Base-by-base conservation (phyloP, 257 asterid genomes). In the Paraleonurus japonicus region DNA sequence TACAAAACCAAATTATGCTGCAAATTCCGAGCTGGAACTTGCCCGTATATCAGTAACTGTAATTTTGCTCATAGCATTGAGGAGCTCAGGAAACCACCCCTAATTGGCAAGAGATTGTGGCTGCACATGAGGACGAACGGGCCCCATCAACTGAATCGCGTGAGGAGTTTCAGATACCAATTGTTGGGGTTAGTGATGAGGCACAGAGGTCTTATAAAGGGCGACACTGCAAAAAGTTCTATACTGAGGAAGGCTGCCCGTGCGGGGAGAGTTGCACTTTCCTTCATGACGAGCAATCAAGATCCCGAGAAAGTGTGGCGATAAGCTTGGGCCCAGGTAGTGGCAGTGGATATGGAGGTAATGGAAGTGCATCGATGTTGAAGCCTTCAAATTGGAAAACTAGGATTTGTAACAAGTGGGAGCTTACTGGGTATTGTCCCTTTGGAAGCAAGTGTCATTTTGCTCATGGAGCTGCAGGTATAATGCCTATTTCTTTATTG, bases 361-460 rank as follows among this genome's bases (percentile, higher is more conserved):
- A 30, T 75, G 84, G 80, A 20, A 65, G 71, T 61, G 84, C 76
- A 12, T 16, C 85, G 13, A 80, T 15, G 50, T 67, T 81, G 71
- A 90, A 90, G 84, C 91, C 93, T 55, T 88, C 95, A n/a, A 90
- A 88, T 70, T 88, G 96, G 93, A 90, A 90, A 70, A 90, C 96
- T 10, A 86, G 96, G 78, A 90, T 90, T 55, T 90, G 96, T 82
- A 87, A 87, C 58, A 90, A 90, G 81, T 90, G 95, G 95, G 95
- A 90, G 83, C 75, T 84, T 61, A 88, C 95, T 0, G 96, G 96
- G 5, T 88, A 88, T 68, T 90, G 95, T 58, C 95, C 95, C 4
- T 90, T 86, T 28, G 96, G 96, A 15, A 83, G 80, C 86, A 90
- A 90, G 87, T 90, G 96, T 72, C 93, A 87, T 83, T 89, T 89